A percentile compares a stretch with the other conserved stretches of the same genome.
Conservation (phyloP, 305 asterid genomes). For the Fraxinus sp. region DNA sequence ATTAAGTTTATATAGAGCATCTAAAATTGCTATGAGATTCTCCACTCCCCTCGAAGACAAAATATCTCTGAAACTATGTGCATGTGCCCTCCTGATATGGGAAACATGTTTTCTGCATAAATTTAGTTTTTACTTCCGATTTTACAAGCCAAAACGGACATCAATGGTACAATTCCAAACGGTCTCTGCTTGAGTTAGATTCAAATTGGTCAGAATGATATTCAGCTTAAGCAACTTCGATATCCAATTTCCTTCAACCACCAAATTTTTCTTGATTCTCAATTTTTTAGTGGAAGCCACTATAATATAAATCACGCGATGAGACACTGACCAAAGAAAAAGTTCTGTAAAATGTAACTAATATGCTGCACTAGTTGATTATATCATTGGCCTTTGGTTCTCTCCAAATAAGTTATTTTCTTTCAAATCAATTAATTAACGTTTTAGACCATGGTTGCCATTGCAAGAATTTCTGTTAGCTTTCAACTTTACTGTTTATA, state of each 20-base stretch:
- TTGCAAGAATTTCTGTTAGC: neutral
- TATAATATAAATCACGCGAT: neutral
- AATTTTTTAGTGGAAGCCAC: neutral
- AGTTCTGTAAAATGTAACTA: neutral
- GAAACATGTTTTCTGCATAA: neutral
- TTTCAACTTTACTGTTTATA: neutral
- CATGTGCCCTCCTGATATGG: neutral
- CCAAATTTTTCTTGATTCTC: neutral
- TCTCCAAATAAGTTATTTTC: neutral
- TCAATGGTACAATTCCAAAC: neutral
- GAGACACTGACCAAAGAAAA: neutral
- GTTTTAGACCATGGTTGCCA: neutral
- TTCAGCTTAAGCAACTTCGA: neutral
- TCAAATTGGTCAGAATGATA: neutral
- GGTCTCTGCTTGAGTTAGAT: neutral
- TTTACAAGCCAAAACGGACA: neutral
- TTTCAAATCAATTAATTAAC: neutral
- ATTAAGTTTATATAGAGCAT: neutral
- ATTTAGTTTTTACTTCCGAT: neutral
- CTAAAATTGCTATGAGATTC: neutral
- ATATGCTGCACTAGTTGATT: neutral
- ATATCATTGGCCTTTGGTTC: neutral
- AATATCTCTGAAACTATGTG: neutral
- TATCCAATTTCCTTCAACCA: neutral
- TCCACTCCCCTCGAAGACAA: neutral